Evolutionary conservation across 225 moss, liverwort and hornwort genomes (phyloP).

Genomic region (Pseudisothecium myosuroides): DNA sequence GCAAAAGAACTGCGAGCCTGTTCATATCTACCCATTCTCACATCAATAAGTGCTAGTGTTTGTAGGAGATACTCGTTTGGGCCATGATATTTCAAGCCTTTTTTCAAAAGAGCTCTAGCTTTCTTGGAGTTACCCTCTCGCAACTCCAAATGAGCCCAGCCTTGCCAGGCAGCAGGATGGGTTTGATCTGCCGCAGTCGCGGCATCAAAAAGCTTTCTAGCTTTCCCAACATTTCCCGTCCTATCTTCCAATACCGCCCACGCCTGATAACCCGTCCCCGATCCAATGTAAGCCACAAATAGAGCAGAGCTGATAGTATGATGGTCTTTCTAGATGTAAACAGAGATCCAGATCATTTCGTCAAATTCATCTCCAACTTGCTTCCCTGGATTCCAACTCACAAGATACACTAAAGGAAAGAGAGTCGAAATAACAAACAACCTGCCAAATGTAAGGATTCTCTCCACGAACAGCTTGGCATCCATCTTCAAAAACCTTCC

Average conservation of each 20-base stretch:
- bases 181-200: constrained; percentile 81
- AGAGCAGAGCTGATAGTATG: background rate
- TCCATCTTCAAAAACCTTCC: constrained; percentile 78
- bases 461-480: constrained; percentile 94
- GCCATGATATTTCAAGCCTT: constrained; percentile 66
- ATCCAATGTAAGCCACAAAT: background rate
- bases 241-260: constrained; percentile 93
- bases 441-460: constrained; percentile 97
- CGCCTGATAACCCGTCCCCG: constrained; percentile 34
- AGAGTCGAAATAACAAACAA: constrained; percentile 6
- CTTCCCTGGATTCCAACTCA: background rate
- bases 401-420: background rate
- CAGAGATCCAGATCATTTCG: background rate
- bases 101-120: constrained; percentile 75
- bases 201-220: constrained; percentile 91
- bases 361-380: background rate
- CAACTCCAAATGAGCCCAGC: constrained; percentile 93
- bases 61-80: constrained; percentile 89
- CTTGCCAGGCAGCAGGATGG: constrained; percentile 96
- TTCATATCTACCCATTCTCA: constrained; percentile 59
- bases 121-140: constrained; percentile 81
- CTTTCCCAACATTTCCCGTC: constrained; percentile 57
- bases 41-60: constrained; percentile 72
- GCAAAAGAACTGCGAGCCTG: constrained; percentile 66
- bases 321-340: background rate